Evolutionary conservation across 371 early-diverging fungal genomes (phyloP), one percentile per base, ranked within the genome.

Genomic region (Rhizopus sp.): DNA sequence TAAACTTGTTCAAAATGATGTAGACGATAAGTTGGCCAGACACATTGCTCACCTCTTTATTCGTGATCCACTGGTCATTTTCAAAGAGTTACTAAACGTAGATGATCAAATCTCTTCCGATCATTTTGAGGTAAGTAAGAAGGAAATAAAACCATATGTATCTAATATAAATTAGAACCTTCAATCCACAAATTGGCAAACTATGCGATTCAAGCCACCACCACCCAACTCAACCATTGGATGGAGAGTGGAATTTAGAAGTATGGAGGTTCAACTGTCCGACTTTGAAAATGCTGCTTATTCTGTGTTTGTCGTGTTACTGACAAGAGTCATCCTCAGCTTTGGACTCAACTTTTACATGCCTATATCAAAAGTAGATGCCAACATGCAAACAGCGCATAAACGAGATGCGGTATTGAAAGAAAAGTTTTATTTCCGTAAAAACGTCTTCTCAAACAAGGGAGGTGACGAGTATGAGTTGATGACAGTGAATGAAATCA

Each of bases 101-200:
- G 94, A 97, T 68, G 90, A 97, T 63, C 68, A 76, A 50, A 59
- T 66, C 3, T 88, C 87, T 16, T 88, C 93, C 0, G 97, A 98
- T 77, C 99, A 98, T 68, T 98, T 98, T 81, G 99, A 95, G 78
- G 89, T 88, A 71, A 46, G 59, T 15, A n/a, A 16, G 34, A n/a
- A 42, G 9, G 8, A 32, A 41, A 41, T 38, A 54, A 38, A 59
- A 12, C 5, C 1, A 33, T 46, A 37, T 16, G n/a, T 12, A 50
- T 30, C 45, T 13, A 23, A 23, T 23, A 5, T 6, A 49, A 12
- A 7, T 7, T 59, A 94, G 83, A 99, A 99, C 75, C 85, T 99
- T 49, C 99, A 99, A 83, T 94, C 94, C 23, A 99, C 99, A 50
- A 99, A 99, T 75, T 99, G 99, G 99, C 97, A 99, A 78, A 94